These are phyloP conservation scores for Phytophthora crassamura DNA, from an alignment of 352 stramenopile genomes.

Conservation along the genomic window DNA sequence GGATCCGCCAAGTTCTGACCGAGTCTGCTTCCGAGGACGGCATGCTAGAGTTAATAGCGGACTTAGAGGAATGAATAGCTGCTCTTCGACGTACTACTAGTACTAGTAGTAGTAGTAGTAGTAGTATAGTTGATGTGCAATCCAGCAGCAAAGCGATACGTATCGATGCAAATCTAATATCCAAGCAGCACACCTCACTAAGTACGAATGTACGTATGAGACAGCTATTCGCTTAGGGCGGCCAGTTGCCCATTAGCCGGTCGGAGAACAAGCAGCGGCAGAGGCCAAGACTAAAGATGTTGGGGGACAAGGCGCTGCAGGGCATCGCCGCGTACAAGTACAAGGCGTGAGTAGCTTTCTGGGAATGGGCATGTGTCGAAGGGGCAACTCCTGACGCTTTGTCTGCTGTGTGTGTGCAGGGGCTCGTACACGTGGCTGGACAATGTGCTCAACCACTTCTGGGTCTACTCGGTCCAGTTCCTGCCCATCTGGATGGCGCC, in stretches of 20 bases:
- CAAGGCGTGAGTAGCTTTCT: constrained; percentile 70
- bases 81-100: too few relatives aligned
- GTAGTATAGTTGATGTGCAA: too few relatives aligned
- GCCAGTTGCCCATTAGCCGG: constrained; percentile 22
- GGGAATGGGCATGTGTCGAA: not conserved
- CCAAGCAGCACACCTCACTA: not conserved
- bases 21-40: constrained; percentile 24
- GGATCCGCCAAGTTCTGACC: constrained; percentile 62
- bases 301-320: constrained; percentile 79
- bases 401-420: constrained; percentile 32
- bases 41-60: constrained; percentile 4
- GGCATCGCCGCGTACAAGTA: constrained; percentile 90
- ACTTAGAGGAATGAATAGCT: not conserved
- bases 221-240: not conserved
- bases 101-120: too few relatives aligned
- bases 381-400: not conserved
- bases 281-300: constrained; percentile 45
- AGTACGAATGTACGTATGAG: constrained; percentile 1
- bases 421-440: constrained; percentile 90
- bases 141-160: not conserved
- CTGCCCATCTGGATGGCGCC: constrained; percentile 91
- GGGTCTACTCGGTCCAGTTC: constrained; percentile 83
- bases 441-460: constrained; percentile 90
- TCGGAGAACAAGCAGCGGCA: constrained; percentile 22
- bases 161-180: not conserved